Base-by-base conservation (phyloP, 495 filamentous ascomycete species). In the Hyaloscypha bicolor region DNA sequence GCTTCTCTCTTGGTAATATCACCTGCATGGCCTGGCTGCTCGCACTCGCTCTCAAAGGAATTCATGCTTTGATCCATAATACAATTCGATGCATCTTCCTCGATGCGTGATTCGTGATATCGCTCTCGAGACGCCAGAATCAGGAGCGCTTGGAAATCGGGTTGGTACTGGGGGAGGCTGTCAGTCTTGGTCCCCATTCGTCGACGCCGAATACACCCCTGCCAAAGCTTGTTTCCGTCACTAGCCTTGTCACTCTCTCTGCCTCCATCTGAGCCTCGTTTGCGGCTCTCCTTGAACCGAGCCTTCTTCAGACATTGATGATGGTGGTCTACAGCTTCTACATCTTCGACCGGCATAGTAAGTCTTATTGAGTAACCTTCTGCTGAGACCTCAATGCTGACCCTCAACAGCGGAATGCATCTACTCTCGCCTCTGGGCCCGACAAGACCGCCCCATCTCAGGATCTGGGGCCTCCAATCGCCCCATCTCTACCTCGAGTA, bases 261-360 rank as follows among this genome's bases (percentile, higher is more conserved):
- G 30, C 53, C 21, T 29, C 53, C 53, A 11, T 0, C 29, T 25
- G 22, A 32, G 57, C 12, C 45, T 39, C 45, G 48, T 35, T 53
- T 51, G 59, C 58, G 8, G 52, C 12, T 32, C 33, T 59, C 16
- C 25, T 51, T 55, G 21, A 63, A 42, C 25, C 62, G 21, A 53
- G 30, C 16, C 55, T 37, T 39, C 52, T 53, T 31, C 25, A 14
- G 25, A 22, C 6, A 30, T 31, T 62, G 62, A 80, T 76, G 67
- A 97, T 98, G 95, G 87, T 90, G 64, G 91, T 98, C 74, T 97
- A 97, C 79, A 93, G 93, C 48, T 96, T 98, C 81, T 98, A 97
- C 83, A 97, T 99, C 74, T 99, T 99, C 72, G 95, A 99, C 78
- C 90, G 95, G 69, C 95, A 99, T 77, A 96, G 95, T 98, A 85